These are phyloP conservation scores for Tuber borchii DNA, from an alignment of 495 filamentous ascomycete species.

Conservation along the genomic window DNA sequence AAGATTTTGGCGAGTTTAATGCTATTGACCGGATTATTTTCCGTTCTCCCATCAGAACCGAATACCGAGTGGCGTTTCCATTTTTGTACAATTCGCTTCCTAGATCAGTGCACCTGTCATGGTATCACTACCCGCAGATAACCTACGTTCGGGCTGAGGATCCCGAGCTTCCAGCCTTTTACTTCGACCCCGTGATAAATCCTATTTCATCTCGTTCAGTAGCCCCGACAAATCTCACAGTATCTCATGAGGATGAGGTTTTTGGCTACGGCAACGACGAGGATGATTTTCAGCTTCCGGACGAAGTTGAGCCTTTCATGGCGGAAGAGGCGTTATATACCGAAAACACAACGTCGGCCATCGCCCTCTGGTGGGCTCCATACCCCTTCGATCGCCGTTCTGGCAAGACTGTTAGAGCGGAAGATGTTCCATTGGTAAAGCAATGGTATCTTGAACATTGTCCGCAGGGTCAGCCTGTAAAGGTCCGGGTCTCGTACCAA, in stretches of 20 bases:
- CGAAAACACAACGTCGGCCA: constrained; percentile 82
- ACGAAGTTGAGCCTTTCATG: constrained; percentile 77
- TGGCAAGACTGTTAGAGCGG: constrained; percentile 94
- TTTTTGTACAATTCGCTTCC: constrained; percentile 95
- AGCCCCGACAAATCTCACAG: constrained; percentile 84
- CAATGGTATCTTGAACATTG: constrained; percentile 98
- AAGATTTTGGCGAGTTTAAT: constrained; percentile 99
- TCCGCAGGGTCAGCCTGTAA: constrained; percentile 86
- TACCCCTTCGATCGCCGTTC: constrained; percentile 93
- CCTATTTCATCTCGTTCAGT: constrained; percentile 94
- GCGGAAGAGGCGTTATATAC: constrained; percentile 84
- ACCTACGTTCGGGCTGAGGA: constrained; percentile 88
- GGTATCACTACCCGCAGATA: constrained; percentile 89
- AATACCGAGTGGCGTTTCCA: constrained; percentile 90
- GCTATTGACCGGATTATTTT: constrained; percentile 99
- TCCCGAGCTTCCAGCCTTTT: constrained; percentile 85
- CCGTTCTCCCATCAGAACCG: constrained; percentile 87
- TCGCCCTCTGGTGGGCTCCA: constrained; percentile 96
- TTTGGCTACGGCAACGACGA: constrained; percentile 81
- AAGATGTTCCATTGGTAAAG: constrained; percentile 95
- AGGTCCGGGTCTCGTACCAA: constrained; percentile 98
- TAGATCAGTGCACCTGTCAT: constrained; percentile 83
- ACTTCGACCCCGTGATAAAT: constrained; percentile 96
- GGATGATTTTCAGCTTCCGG: constrained; percentile 79
- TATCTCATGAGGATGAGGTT: constrained; percentile 91